These are phyloP conservation scores for Aspergillus tubingensis DNA, from an alignment of 2,329 filamentous ascomycete genomes.

Conservation along the genomic window DNA sequence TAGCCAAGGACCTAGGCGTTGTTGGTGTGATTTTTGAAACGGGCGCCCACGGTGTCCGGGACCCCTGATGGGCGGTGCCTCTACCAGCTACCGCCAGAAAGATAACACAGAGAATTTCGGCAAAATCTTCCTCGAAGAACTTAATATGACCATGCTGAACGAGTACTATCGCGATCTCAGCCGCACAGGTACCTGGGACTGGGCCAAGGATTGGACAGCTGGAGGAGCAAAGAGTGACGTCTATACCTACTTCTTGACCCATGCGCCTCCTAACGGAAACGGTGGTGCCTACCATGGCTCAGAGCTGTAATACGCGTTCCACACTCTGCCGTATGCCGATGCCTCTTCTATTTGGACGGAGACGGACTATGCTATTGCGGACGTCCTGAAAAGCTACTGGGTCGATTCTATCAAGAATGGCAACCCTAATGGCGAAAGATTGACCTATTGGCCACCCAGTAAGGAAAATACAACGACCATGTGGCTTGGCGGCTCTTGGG, in stretches of 20 bases:
- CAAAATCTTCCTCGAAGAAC: no score
- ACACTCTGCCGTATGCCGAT: background rate
- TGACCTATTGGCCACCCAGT: background rate
- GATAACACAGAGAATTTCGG: no score
- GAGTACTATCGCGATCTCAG: constrained; percentile 26
- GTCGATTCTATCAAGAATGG: background rate
- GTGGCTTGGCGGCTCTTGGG: background rate
- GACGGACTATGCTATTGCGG: background rate
- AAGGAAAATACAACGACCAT: background rate
- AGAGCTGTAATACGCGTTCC: constrained; percentile 34
- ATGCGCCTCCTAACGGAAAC: constrained; percentile 27
- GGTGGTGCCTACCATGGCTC: constrained; percentile 32
- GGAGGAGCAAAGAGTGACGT: constrained; percentile 25
- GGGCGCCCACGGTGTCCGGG: no score
- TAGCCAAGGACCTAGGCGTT: no score
- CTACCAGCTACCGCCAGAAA: no score
- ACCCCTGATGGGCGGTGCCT: no score
- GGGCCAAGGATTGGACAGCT: constrained; percentile 26
- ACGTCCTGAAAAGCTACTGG: background rate
- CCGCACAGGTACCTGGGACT: constrained; percentile 28
- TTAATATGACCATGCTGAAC: constrained; percentile 15
- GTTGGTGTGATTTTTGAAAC: no score
- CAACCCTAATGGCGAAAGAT: background rate
- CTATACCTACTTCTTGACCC: constrained; percentile 34
- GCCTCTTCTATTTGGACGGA: no score